Conservation (phyloP, 2,329 filamentous ascomycete genomes). For the Alternaria panax region DNA sequence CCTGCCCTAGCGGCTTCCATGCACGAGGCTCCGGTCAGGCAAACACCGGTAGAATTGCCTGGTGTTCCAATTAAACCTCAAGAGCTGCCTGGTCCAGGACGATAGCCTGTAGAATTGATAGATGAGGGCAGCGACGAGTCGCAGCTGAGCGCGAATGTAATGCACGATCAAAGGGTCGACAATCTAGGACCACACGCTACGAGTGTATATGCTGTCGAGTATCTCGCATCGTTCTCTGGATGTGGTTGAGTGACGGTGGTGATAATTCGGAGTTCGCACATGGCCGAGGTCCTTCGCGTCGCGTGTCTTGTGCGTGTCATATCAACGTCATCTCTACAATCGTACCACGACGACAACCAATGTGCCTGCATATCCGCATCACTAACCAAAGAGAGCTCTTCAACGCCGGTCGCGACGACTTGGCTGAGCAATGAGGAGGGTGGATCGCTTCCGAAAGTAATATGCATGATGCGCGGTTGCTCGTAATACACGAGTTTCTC, state of each 20-base stretch:
- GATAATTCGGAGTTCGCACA: background rate
- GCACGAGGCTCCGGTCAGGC: background rate
- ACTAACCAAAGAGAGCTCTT: background rate
- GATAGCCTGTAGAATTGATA: background rate
- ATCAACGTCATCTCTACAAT: conserved; percentile 4
- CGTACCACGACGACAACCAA: conserved; percentile 2
- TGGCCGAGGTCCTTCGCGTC: background rate
- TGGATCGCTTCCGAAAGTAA: background rate
- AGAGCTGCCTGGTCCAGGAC: background rate
- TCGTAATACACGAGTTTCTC: background rate
- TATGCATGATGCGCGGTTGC: background rate
- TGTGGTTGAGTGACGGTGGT: background rate
- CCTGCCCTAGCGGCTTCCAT: background rate
- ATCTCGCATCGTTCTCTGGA: background rate
- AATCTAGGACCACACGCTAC: background rate
- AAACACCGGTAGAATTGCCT: background rate
- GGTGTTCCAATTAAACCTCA: background rate
- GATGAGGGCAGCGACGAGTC: background rate
- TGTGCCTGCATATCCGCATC: background rate
- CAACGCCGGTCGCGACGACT: background rate
- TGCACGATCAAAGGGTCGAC: background rate
- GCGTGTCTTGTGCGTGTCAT: conserved; percentile 1
- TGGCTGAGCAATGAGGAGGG: background rate
- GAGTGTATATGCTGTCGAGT: background rate
- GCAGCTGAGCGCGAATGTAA: background rate